Conservation (phyloP, 805 yeast species). For the Gaillardinia entomophila region DNA sequence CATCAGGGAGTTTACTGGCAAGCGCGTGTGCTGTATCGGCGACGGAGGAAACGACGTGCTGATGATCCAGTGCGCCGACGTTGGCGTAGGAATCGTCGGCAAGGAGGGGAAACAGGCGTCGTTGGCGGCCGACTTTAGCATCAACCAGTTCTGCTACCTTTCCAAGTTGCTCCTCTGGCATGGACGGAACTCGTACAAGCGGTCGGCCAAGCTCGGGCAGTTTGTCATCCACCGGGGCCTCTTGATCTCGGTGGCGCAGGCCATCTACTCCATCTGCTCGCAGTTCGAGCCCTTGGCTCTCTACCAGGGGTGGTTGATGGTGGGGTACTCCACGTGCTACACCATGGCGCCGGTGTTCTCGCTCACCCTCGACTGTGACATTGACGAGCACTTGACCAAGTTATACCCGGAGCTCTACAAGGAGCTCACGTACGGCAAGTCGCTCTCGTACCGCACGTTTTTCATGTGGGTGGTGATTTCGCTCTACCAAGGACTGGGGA, state of each 20-base stretch:
- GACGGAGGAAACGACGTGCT: conserved; percentile 99
- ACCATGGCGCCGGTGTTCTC: conserved; percentile 99
- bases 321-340: conserved; percentile 94
- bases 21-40: conserved; percentile 95
- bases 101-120: conserved; percentile 98
- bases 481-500: conserved; percentile 82
- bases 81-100: conserved; percentile 98
- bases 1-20: conserved; percentile 74
- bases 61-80: conserved; percentile 98
- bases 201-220: conserved; percentile 92
- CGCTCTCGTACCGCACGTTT: conserved; percentile 81
- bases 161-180: conserved; percentile 92
- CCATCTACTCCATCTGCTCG: conserved; percentile 83
- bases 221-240: conserved; percentile 96
- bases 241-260: conserved; percentile 90
- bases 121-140: conserved; percentile 92
- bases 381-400: conserved; percentile 80
- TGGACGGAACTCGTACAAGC: conserved; percentile 93
- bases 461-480: conserved; percentile 89
- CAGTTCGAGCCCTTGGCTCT: conserved; percentile 89
- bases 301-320: conserved; percentile 96
- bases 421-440: conserved; percentile 83
- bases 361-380: conserved; percentile 84
- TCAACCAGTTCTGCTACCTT: conserved; percentile 84
- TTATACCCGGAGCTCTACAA: conserved; percentile 92